Conservation (phyloP, 768 basidiomycete genomes). For the Russula foetens region DNA sequence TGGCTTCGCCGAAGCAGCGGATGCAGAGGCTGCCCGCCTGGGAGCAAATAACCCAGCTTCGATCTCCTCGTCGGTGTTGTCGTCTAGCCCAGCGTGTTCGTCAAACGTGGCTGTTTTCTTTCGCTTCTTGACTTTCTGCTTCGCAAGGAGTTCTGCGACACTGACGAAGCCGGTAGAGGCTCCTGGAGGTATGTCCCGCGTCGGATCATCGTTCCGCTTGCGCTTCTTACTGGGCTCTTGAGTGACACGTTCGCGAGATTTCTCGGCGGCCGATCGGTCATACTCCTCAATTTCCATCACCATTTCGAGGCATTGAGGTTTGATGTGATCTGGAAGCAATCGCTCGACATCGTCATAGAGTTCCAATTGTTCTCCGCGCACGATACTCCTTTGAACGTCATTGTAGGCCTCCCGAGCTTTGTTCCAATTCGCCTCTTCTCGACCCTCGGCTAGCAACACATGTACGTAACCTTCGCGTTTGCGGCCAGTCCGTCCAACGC, state of each 20-base stretch:
- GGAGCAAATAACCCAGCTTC: conserved; percentile 44
- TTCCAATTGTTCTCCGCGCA: conserved; percentile 79
- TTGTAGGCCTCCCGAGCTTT: conserved; percentile 81
- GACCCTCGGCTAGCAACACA: conserved; percentile 80
- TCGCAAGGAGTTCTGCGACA: conserved; percentile 54
- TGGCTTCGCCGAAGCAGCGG: conserved; percentile 29
- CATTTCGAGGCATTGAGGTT: conserved; percentile 73
- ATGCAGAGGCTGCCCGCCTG: conserved; percentile 45
- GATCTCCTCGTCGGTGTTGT: conserved; percentile 61
- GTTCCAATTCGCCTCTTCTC: conserved; percentile 87
- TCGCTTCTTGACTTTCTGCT: conserved; percentile 38
- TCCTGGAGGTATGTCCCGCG: conserved; percentile 66
- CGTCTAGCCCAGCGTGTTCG: conserved; percentile 44
- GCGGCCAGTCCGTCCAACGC: conserved; percentile 90
- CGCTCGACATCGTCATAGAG: conserved; percentile 90
- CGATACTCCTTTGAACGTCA: conserved; percentile 83
- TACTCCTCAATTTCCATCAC: conserved; percentile 74
- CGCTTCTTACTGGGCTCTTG: conserved; percentile 42
- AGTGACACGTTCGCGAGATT: conserved; percentile 27
- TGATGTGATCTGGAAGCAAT: conserved; percentile 68
- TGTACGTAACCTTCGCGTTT: conserved; percentile 87
- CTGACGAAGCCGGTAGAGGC: conserved; percentile 65
- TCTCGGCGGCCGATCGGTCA: conserved; percentile 41
- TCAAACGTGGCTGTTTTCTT: conserved; percentile 37
- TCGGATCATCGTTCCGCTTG: conserved; percentile 60